Evolutionary conservation across 306 rosid genomes (phyloP).

Genomic region (Castanospermum australe): DNA sequence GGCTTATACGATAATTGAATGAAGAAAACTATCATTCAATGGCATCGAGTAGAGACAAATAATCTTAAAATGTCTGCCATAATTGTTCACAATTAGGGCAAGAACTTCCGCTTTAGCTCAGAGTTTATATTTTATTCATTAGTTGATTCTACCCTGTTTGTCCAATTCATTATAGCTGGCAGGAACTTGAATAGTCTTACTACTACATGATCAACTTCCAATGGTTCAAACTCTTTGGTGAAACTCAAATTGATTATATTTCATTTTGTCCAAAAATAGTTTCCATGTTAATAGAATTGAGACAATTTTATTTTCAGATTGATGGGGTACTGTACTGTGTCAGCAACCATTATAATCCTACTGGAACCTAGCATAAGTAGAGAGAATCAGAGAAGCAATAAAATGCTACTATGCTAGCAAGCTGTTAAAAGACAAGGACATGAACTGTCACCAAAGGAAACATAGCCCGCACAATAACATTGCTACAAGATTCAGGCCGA

Average conservation of each 20-base stretch:
- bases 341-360: neutral
- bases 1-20: neutral
- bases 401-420: neutral
- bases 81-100: no score
- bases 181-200: neutral
- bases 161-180: slow-evolving; percentile 3
- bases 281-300: neutral
- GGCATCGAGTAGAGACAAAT: neutral
- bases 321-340: neutral
- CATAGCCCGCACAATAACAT: slow-evolving; percentile 1
- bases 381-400: neutral
- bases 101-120: neutral
- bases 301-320: neutral
- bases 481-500: slow-evolving; percentile 3
- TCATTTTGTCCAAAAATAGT: neutral
- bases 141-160: neutral
- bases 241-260: neutral
- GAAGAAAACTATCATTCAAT: neutral
- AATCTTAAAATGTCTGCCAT: no score
- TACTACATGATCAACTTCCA: neutral
- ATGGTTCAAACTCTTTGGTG: neutral
- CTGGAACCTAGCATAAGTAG: neutral
- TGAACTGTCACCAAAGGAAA: neutral
- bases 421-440: neutral
- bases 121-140: neutral